Base-by-base conservation (phyloP, 495 filamentous ascomycete species). In the Friedmanniomyces simplex region DNA sequence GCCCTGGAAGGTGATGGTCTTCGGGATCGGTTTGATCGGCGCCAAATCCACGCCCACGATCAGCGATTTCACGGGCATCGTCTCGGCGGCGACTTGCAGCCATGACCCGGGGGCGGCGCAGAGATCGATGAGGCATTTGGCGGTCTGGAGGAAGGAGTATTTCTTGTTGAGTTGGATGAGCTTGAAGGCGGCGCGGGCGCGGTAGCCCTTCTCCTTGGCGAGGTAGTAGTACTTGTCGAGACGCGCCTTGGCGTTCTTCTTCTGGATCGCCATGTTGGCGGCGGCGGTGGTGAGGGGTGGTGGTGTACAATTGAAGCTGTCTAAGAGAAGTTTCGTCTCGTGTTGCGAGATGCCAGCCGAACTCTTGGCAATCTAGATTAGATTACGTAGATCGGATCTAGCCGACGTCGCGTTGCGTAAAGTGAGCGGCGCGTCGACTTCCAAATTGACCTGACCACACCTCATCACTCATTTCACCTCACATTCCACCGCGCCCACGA, bases 161-260 rank as follows among this genome's bases (percentile, higher is more conserved):
- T 95, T 97, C 74, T 96, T 95, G 76, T 99, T 99, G 64, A 99
- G 77, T 69, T 99, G 93, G 55, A 99, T 90, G 62, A 99, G 72
- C 76, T 99, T 99, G 82, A 99, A 99, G 8, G 93, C 93, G 63
- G 93, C 90, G 74, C 93, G 80, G 41, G 93, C 94, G 63, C 93
- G 77, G 74, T 99, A 99, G 52, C 94, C 93, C 73, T 97, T 97
- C 71, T 99, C 93, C 71, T 97, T 97, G 58, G 93, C 94, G 60
- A 99, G 80, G 65, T 86, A 86, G 74, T 87, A 87, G 67, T 69
- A 97, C 76, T 97, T 96, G 77, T 98, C 93, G 58, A 98, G 82
- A 79, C 93, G 91, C 71, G 93, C 93, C 79, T 99, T 99, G 76
- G 90, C 93, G 73, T 95, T 86, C 81, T 98, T 98, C 78, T 98